Percentiles rank a stretch among this genome's conserved stretches.
These are phyloP conservation scores for Canavalia gladiata DNA, from an alignment of 306 rosid genomes.

Conservation along the genomic window DNA sequence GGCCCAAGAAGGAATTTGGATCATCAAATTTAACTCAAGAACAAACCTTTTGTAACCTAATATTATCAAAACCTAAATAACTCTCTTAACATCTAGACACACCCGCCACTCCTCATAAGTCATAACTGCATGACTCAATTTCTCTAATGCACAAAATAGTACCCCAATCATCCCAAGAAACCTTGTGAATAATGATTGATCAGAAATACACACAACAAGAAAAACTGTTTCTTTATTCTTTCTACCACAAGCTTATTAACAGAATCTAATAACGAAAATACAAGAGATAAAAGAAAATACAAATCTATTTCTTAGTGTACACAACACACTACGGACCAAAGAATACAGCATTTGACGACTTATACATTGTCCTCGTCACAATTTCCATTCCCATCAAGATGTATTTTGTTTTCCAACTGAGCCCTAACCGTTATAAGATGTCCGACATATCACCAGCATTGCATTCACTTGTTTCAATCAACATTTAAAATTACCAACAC, in stretches of 20 bases:
- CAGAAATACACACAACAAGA: background rate
- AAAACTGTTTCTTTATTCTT: background rate
- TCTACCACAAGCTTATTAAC: background rate
- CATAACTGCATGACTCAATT: background rate
- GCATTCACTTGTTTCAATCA: conserved; percentile 2
- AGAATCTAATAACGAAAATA: background rate
- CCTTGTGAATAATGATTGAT: background rate
- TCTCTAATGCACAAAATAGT: background rate
- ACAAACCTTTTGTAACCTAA: background rate
- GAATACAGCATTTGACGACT: background rate
- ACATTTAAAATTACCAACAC: background rate
- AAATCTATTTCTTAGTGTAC: background rate
- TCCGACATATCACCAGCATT: background rate
- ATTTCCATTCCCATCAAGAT: background rate
- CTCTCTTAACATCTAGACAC: background rate
- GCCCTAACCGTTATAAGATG: background rate
- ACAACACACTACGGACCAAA: background rate
- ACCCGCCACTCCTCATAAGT: background rate
- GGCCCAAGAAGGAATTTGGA: background rate
- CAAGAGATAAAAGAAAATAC: background rate
- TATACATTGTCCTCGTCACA: background rate
- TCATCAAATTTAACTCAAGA: no score
- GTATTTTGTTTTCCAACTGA: background rate
- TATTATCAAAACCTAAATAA: background rate
- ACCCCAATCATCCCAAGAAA: background rate